Evolutionary conservation across 208 protist species (phyloP), one percentile per base, ranked within the genome.

Genomic region (Leishmania arabica): DNA sequence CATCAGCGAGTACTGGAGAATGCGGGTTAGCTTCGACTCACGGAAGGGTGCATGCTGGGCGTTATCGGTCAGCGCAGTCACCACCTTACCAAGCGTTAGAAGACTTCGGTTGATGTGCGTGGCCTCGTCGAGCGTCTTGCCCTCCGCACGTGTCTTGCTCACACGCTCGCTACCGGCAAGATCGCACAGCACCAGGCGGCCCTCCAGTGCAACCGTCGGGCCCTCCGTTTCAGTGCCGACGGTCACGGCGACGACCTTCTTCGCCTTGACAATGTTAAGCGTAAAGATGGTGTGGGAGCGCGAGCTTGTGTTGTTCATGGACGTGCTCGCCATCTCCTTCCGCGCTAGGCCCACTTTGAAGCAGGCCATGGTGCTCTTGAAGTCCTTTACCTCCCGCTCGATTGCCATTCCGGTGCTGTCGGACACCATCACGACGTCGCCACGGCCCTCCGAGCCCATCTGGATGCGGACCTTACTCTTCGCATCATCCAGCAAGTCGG

Each of bases 21-120:
- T 97, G 77, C 96, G 92, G 1, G 98, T 99, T n/a, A 99, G 90
- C 83, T 99, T 98, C 45, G 93, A 97, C 81, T 99, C 96, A 62
- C 98, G 90, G 83, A 96, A 98, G 5, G 95, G 95, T 3, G 91
- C 92, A 84, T 97, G 94, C 81, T 96, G 90, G 17, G 91, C 89
- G 49, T 89, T 96, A 71, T 95, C 92, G 58, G 93, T 96, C 77
- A 98, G 86, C 62, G 92, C 92, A 11, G 87, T 87, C 53, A 97
- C 93, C 0, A 98, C 96, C 69, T 95, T 96, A n/a, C 93, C 93
- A 6, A 98, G 86, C 1, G 95, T 96, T 34, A 99, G 91, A 3
- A 99, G 90, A 77, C 91, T 98, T 69, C 98, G 95, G 90, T 99
- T 99, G 78, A 99, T 99, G 89, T 99, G 91, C 19, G 86, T 94